Evolutionary conservation across 1,284 basidiomycete genomes (phyloP).

Genomic region (Cryptococcus amylolentus): DNA sequence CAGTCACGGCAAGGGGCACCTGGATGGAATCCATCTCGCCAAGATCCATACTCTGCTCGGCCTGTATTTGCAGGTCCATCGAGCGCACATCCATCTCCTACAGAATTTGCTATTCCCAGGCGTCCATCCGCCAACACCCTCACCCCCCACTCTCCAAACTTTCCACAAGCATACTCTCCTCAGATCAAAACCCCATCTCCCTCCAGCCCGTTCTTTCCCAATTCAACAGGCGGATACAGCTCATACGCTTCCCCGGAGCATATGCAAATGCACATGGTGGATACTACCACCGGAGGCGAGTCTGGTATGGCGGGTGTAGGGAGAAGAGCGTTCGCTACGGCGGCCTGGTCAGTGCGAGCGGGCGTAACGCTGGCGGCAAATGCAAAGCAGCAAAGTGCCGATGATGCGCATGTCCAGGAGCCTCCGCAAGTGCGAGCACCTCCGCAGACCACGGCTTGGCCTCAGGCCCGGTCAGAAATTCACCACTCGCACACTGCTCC

Average conservation of each 20-base stretch:
- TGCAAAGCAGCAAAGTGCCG: constrained; percentile 7
- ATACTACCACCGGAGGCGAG: constrained; percentile 70
- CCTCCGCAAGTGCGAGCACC: not conserved
- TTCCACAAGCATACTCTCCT: constrained; percentile 1
- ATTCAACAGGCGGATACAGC: constrained; percentile 11
- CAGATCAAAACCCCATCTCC: constrained; percentile 27
- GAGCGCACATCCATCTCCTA: constrained; percentile 17
- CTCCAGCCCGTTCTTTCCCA: constrained; percentile 38
- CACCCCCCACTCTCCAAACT: constrained; percentile 7
- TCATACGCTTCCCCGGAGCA: constrained; percentile 13
- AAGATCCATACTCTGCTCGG: constrained; percentile 24
- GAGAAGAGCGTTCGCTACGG: constrained; percentile 75
- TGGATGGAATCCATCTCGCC: constrained; percentile 16
- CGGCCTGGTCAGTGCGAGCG: constrained; percentile 54
- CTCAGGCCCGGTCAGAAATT: constrained; percentile 3
- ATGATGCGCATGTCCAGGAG: not conserved
- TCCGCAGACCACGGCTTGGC: constrained; percentile 5
- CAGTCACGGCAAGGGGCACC: constrained; percentile 10
- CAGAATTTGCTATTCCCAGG: constrained; percentile 12
- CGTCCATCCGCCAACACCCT: constrained; percentile 15
- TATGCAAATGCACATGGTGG: constrained; percentile 44
- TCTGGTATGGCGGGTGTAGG: constrained; percentile 89
- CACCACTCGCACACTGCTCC: constrained; percentile 10
- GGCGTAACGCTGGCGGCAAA: constrained; percentile 31
- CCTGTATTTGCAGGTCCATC: constrained; percentile 29